Evolutionary conservation across 352 stramenopile species (phyloP).

Genomic region (Paralagenidium karlingii): DNA sequence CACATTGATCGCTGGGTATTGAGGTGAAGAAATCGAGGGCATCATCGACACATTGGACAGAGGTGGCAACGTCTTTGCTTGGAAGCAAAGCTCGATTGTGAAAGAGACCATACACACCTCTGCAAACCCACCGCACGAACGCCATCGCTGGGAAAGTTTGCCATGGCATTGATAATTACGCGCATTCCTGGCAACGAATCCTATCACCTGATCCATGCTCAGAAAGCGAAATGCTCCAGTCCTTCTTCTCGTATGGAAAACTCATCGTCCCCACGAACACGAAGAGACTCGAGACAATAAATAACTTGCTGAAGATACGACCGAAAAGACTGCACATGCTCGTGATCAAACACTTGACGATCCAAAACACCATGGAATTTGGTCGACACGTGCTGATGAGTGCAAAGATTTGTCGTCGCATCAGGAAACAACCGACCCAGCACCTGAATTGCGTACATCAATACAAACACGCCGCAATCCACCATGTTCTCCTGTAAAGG

Average conservation of each 20-base stretch:
- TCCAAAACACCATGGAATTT: constrained; percentile 26
- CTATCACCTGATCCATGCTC: no score
- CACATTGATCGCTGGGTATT: no score
- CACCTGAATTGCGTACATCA: constrained; percentile 68
- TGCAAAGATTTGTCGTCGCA: no score
- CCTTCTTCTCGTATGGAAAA: not conserved
- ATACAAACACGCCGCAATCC: constrained; percentile 84
- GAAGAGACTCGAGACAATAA: constrained; percentile 47
- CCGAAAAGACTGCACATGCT: constrained; percentile 59
- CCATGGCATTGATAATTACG: no score
- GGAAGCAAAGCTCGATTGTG: no score
- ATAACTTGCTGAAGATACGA: constrained; percentile 70
- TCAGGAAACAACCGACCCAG: constrained; percentile 32
- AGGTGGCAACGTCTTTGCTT: no score
- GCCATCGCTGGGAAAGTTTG: no score
- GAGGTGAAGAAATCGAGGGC: no score
- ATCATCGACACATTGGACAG: no score
- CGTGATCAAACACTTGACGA: constrained; percentile 42
- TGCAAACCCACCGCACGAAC: no score
- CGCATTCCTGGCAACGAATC: no score
- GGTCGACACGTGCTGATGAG: constrained; percentile 31
- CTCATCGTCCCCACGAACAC: not conserved
- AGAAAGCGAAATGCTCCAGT: constrained; percentile 1
- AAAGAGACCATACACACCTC: no score
- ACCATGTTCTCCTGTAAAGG: constrained; percentile 89